Evolutionary conservation across 140 eudicot species (phyloP).

Genomic region (Stevia rebaudiana): DNA sequence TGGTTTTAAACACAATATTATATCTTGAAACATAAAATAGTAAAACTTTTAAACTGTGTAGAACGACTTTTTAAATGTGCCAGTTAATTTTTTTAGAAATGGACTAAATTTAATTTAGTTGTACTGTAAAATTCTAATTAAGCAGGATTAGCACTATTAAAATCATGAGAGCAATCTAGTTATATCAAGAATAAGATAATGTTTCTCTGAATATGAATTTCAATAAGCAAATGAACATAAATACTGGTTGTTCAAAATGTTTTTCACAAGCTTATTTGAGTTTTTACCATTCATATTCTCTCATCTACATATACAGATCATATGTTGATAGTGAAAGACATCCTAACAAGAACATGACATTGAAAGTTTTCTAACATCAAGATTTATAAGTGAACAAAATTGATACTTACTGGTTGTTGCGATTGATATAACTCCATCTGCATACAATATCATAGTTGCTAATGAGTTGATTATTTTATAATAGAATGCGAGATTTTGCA

Average conservation of each 20-base stretch:
- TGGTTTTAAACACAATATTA: background rate
- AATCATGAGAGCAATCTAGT: background rate
- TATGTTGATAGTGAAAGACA: background rate
- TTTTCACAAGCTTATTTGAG: no score
- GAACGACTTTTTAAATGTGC: background rate
- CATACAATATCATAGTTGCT: constrained; percentile 20
- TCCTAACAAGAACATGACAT: background rate
- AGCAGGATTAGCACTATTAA: background rate
- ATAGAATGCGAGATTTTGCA: background rate
- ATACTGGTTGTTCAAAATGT: background rate
- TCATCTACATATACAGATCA: background rate
- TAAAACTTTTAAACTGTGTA: background rate
- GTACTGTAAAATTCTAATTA: background rate
- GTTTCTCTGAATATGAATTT: background rate
- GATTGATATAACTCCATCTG: constrained; percentile 81
- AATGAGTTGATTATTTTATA: constrained; percentile 20
- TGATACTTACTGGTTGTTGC: constrained; percentile 73
- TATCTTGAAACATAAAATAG: background rate
- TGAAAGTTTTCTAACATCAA: background rate
- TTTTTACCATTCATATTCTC: background rate
- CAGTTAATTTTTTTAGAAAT: background rate
- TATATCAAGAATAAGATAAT: background rate
- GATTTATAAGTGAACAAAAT: background rate
- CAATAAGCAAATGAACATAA: background rate
- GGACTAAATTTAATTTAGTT: background rate